Conservation (phyloP, 768 basidiomycete species). For the Rhodocollybia butyracea region DNA sequence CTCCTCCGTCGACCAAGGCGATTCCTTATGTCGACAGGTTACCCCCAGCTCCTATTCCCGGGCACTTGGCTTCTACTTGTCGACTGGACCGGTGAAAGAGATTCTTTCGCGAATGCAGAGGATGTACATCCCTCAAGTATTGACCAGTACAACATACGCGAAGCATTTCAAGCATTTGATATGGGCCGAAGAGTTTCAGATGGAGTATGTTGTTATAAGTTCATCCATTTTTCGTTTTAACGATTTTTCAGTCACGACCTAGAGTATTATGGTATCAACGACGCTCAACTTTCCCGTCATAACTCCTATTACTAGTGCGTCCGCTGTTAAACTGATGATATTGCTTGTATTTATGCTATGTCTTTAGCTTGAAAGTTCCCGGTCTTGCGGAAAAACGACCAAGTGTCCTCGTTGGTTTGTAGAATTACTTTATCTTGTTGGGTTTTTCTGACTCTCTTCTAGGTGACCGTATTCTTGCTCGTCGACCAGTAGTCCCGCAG, state of each 20-base stretch:
- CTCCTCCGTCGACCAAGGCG: constrained; percentile 36
- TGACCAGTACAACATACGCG: constrained; percentile 39
- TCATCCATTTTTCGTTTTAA: background rate
- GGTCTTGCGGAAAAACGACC: constrained; percentile 59
- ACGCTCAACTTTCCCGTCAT: constrained; percentile 27
- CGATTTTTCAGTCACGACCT: constrained; percentile 38
- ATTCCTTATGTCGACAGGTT: constrained; percentile 41
- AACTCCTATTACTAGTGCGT: constrained; percentile 39
- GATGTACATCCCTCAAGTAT: constrained; percentile 33
- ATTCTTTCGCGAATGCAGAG: constrained; percentile 27
- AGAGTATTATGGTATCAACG: constrained; percentile 26
- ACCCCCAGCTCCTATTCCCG: constrained; percentile 38
- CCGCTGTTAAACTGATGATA: constrained; percentile 1
- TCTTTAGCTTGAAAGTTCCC: constrained; percentile 43
- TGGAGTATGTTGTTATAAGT: constrained; percentile 28
- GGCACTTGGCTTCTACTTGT: constrained; percentile 27
- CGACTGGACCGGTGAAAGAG: constrained; percentile 23
- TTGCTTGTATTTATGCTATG: background rate
- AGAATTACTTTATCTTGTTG: background rate
- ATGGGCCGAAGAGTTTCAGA: constrained; percentile 52
- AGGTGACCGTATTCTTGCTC: constrained; percentile 57
- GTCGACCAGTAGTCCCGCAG: constrained; percentile 32
- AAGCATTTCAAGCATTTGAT: constrained; percentile 48
- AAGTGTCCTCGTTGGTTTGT: constrained; percentile 51
- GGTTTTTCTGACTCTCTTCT: constrained; percentile 13